Conservation (phyloP, 2,329 filamentous ascomycete species). For the Curvularia eragrostidis region DNA sequence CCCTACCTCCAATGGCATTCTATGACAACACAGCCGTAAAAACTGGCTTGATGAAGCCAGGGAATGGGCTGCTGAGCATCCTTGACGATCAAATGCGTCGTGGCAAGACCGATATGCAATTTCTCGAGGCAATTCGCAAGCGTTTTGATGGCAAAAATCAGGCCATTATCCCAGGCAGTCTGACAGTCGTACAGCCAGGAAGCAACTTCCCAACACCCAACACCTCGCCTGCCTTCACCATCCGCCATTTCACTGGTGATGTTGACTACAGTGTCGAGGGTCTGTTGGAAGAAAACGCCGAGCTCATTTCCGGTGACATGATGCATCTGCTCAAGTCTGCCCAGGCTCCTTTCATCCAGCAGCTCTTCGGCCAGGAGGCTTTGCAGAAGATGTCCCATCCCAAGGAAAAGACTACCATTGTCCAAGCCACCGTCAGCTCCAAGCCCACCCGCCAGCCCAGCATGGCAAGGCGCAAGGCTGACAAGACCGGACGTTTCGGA, state of each 20-base stretch:
- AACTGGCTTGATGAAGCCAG: slow-evolving; percentile 86
- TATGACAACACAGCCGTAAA: slow-evolving; percentile 98
- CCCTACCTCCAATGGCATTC: slow-evolving; percentile 89
- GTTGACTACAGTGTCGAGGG: slow-evolving; percentile 91
- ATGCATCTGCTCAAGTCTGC: slow-evolving; percentile 92
- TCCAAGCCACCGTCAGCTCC: slow-evolving; percentile 95
- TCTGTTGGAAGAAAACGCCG: slow-evolving; percentile 92
- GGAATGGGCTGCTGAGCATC: slow-evolving; percentile 92
- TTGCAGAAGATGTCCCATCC: slow-evolving; percentile 93
- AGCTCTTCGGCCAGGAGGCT: slow-evolving; percentile 95
- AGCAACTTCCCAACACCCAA: slow-evolving; percentile 91
- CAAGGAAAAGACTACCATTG: slow-evolving; percentile 85
- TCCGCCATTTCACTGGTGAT: slow-evolving; percentile 95
- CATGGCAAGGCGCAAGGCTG: slow-evolving; percentile 81
- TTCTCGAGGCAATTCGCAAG: slow-evolving; percentile 88
- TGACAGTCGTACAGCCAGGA: slow-evolving; percentile 78
- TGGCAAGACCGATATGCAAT: slow-evolving; percentile 84
- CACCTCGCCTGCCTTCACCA: slow-evolving; percentile 79
- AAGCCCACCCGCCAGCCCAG: slow-evolving; percentile 92
- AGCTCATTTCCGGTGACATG: slow-evolving; percentile 92
- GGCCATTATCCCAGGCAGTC: slow-evolving; percentile 78
- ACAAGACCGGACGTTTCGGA: slow-evolving; percentile 58
- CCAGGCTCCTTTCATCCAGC: slow-evolving; percentile 85
- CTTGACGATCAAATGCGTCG: slow-evolving; percentile 94
- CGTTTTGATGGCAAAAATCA: slow-evolving; percentile 95